Base-by-base conservation (phyloP, 2,329 filamentous ascomycete species). In the Neobulgaria alba region DNA sequence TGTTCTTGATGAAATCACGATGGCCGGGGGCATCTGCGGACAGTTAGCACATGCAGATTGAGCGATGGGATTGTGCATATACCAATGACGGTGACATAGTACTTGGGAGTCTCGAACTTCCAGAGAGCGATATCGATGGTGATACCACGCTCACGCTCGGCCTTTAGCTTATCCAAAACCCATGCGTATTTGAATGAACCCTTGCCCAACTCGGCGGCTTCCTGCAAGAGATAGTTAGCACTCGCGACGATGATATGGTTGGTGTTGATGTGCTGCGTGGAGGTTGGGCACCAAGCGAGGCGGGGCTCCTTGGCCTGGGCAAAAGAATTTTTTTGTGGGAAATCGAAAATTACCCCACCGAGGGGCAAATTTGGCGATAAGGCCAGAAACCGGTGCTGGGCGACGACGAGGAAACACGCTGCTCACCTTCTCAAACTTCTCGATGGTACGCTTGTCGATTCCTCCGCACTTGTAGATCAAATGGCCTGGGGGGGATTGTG, bases 1-100 rank as follows among this genome's bases (percentile, higher is more conserved):
- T 98, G 89, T 96, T 98, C 90, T 98, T 98, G 87, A 98, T 96
- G 82, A 96, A 98, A 69, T 98, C 92, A 92, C 92, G 90, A 76
- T 98, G 92, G 75, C 92, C 92, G 65, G 92, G 92, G 71, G 92
- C 92, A 67, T 98, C 86, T 84, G 36, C 4, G 19, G 17, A 12
- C 10, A n/a, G 31, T 43, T 42, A 51, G 49, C 33, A 40, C 41
- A 10, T 30, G 20, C 29, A 10, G 5, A 17, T 8, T 15, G 12
- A 0, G 5, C 4, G 1, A 3, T 17, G 20, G 7, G 16, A 17
- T n/a, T 16, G n/a, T 33, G 19, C 46, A 71, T 78, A 60, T 79
- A 87, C 82, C 85, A 73, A 93, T 95, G 77, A 95, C 89, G 64
- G 90, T 95, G 73, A 95, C 88, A 68, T 87, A 84, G 80, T 94